phyloP scores from a whole-genome alignment of 768 basidiomycete genomes.

The Rubroboletus pulcherrimus region DNA sequence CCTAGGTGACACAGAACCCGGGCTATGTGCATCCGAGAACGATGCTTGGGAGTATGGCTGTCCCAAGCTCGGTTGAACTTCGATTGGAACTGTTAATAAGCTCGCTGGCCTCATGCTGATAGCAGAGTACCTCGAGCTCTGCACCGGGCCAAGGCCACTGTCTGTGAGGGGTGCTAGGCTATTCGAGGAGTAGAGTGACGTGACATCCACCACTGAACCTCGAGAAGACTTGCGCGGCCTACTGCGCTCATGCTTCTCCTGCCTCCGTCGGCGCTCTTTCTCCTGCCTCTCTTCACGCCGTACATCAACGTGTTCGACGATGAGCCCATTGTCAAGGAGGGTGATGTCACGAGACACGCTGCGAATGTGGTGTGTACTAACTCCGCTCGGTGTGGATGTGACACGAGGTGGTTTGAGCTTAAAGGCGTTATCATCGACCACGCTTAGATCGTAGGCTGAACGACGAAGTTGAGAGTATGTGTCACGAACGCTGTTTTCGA shows the following conservation, averaged over 20 bases:
- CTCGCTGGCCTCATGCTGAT: conserved; percentile 58
- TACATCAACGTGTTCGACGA: conserved; percentile 84
- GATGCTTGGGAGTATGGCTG: conserved; percentile 74
- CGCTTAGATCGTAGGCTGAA: conserved; percentile 66
- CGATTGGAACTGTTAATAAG: conserved; percentile 54
- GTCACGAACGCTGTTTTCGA: conserved; percentile 77
- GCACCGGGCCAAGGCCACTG: conserved; percentile 50
- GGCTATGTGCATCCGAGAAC: conserved; percentile 75
- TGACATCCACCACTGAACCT: conserved; percentile 66
- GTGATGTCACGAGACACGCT: conserved; percentile 70
- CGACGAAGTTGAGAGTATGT: conserved; percentile 75
- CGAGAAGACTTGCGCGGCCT: conserved; percentile 70
- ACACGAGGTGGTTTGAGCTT: conserved; percentile 65
- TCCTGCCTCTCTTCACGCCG: conserved; percentile 76
- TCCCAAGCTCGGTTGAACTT: conserved; percentile 55
- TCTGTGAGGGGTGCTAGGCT: conserved; percentile 56
- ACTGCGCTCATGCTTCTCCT: conserved; percentile 56
- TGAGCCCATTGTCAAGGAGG: conserved; percentile 83
- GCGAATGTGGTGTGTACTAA: conserved; percentile 38
- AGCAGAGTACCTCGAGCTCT: conserved; percentile 60
- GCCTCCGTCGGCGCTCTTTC: conserved; percentile 62
- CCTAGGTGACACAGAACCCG: conserved; percentile 63
- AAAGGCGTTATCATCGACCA: conserved; percentile 54
- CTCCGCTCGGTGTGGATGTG: conserved; percentile 30
- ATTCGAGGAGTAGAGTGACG: conserved; percentile 66